These are phyloP conservation scores for Macroventuria anomochaeta DNA, from an alignment of 2,329 filamentous ascomycete genomes.

Conservation along the genomic window DNA sequence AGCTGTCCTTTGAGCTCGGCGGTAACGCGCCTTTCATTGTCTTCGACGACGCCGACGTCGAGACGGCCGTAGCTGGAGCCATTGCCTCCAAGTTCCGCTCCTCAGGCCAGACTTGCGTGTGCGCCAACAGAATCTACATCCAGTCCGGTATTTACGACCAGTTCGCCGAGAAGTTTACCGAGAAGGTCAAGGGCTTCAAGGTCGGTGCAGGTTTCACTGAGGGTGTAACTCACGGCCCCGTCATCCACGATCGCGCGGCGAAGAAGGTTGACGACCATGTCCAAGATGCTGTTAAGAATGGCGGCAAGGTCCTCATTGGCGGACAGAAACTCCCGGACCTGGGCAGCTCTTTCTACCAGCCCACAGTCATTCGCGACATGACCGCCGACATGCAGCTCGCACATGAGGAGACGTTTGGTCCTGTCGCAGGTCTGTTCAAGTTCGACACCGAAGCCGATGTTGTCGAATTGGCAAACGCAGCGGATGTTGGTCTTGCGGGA, in stretches of 20 bases:
- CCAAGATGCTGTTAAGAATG: slow-evolving; percentile 43
- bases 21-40: slow-evolving; percentile 97
- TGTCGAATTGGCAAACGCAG: slow-evolving; percentile 77
- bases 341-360: slow-evolving; percentile 86
- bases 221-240: slow-evolving; percentile 76
- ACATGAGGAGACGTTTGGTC: slow-evolving; percentile 92
- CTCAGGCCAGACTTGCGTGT: slow-evolving; percentile 93
- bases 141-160: slow-evolving; percentile 79
- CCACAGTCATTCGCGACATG: slow-evolving; percentile 88
- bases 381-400: slow-evolving; percentile 83
- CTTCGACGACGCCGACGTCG: slow-evolving; percentile 92
- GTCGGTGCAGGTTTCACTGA: slow-evolving; percentile 76
- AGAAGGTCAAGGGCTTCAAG: slow-evolving; percentile 75
- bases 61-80: slow-evolving; percentile 81
- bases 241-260: slow-evolving; percentile 81
- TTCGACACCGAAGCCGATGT: slow-evolving; percentile 92
- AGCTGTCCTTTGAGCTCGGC: slow-evolving; percentile 86
- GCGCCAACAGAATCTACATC: slow-evolving; percentile 77
- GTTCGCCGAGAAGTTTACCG: slow-evolving; percentile 72
- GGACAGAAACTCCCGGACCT: slow-evolving; percentile 76
- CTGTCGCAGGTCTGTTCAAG: slow-evolving; percentile 86
- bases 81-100: slow-evolving; percentile 90
- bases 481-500: slow-evolving; percentile 87
- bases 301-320: slow-evolving; percentile 45
- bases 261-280: slow-evolving; percentile 48